These are phyloP conservation scores for Corinectria fuckeliana DNA, from an alignment of 2,329 filamentous ascomycete genomes.

Conservation along the genomic window DNA sequence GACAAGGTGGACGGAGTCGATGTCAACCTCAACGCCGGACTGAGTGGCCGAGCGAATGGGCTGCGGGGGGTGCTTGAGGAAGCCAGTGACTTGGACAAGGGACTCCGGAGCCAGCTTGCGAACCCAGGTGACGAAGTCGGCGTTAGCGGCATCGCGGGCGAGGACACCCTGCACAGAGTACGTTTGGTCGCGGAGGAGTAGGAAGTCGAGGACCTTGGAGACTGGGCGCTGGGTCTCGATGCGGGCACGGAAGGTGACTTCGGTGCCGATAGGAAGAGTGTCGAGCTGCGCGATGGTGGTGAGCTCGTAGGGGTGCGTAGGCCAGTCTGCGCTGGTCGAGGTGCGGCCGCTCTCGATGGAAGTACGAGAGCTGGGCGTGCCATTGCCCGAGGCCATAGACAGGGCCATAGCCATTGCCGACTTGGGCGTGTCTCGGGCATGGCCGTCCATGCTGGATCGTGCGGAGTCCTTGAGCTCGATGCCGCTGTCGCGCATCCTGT, in stretches of 20 bases:
- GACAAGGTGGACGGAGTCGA: slow-evolving; percentile 62
- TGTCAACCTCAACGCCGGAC: slow-evolving; percentile 76
- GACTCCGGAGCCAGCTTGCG: slow-evolving; percentile 82
- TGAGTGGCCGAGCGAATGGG: slow-evolving; percentile 78
- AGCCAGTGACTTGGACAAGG: slow-evolving; percentile 77
- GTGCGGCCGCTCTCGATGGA: slow-evolving; percentile 48
- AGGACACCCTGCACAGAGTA: slow-evolving; percentile 86
- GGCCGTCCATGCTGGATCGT: slow-evolving; percentile 41
- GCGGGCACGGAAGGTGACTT: slow-evolving; percentile 51
- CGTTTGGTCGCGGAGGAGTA: slow-evolving; percentile 85
- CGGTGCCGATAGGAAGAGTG: slow-evolving; percentile 45
- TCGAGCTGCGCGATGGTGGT: slow-evolving; percentile 48
- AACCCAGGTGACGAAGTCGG: slow-evolving; percentile 85
- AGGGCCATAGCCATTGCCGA: slow-evolving; percentile 18
- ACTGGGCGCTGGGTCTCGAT: slow-evolving; percentile 74
- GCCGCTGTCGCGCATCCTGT: slow-evolving; percentile 43
- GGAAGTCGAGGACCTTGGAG: slow-evolving; percentile 82
- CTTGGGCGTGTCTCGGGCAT: background rate
- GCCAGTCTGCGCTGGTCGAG: slow-evolving; percentile 47
- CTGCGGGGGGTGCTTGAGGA: slow-evolving; percentile 75
- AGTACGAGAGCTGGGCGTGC: slow-evolving; percentile 33
- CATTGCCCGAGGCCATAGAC: background rate
- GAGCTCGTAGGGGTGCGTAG: slow-evolving; percentile 48
- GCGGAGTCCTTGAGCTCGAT: slow-evolving; percentile 41
- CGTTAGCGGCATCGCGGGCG: slow-evolving; percentile 48